A percentile compares a stretch with the other conserved stretches of the same genome.
Evolutionary conservation across 441 rosid genomes (phyloP).

Genomic region (Bocquillonia castaneifolia): DNA sequence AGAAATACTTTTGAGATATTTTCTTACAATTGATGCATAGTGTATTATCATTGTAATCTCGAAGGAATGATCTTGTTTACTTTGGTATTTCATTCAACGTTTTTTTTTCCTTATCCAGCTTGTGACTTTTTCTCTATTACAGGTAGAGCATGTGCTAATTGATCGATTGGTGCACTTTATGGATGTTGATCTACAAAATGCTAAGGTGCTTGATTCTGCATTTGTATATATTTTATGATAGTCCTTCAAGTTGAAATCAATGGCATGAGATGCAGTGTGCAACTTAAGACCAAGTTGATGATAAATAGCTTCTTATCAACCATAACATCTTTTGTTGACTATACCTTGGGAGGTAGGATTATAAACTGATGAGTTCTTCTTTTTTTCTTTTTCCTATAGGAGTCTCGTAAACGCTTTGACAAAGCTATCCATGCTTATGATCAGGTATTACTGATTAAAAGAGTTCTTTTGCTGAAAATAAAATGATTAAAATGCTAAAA

Average conservation of each 20-base stretch:
- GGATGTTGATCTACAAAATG: constrained; percentile 66
- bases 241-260: background rate
- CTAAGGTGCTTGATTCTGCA: constrained; percentile 45
- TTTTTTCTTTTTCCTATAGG: constrained; percentile 43
- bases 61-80: background rate
- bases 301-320: too few species aligned
- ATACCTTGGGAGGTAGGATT: background rate
- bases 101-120: constrained; percentile 15
- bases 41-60: background rate
- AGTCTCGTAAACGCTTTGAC: constrained; percentile 70
- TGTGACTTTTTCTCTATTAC: constrained; percentile 21
- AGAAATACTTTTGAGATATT: background rate
- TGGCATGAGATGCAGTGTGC: background rate
- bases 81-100: constrained; percentile 7
- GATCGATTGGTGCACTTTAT: constrained; percentile 67
- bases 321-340: too few species aligned
- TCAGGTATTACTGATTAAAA: constrained; percentile 53
- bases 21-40: background rate
- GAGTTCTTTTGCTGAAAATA: background rate
- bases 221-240: constrained; percentile 5
- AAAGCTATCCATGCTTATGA: constrained; percentile 63
- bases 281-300: too few species aligned
- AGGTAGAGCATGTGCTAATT: constrained; percentile 81
- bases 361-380: constrained; percentile 2
- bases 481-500: background rate